phyloP scores from a whole-genome alignment of 768 basidiomycete genomes.

The Lentinula raphanica region DNA sequence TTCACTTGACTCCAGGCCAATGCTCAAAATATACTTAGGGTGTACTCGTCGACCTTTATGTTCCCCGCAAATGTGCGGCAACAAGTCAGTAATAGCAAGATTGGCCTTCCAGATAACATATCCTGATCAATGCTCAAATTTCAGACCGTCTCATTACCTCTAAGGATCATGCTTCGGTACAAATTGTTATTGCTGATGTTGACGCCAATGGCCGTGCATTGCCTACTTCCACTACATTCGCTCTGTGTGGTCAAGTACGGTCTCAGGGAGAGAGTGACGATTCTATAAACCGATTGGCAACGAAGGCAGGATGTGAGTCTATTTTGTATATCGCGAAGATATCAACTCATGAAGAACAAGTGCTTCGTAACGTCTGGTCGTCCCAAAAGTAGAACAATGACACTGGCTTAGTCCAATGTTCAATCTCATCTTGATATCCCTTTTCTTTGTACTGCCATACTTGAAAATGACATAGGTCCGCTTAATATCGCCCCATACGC shows the following conservation, averaged over 20 bases:
- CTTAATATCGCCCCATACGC: too few relatives aligned
- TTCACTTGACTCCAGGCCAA: background rate
- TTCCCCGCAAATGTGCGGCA: constrained; percentile 98
- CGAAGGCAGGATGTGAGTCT: constrained; percentile 87
- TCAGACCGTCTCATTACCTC: constrained; percentile 96
- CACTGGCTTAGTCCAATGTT: background rate
- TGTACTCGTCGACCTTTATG: constrained; percentile 99
- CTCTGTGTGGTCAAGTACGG: constrained; percentile 90
- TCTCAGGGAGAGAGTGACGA: constrained; percentile 96
- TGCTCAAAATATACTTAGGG: constrained; percentile 48
- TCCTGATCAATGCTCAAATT: constrained; percentile 7
- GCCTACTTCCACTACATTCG: constrained; percentile 82
- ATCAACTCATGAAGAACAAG: constrained; percentile 35
- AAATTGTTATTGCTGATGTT: constrained; percentile 92
- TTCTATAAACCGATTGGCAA: constrained; percentile 92
- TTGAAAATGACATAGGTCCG: background rate
- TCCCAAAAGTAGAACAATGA: constrained; percentile 74
- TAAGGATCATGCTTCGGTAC: constrained; percentile 98
- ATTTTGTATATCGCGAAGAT: background rate
- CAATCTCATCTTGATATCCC: background rate
- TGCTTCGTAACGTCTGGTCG: constrained; percentile 94
- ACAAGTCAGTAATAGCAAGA: constrained; percentile 66
- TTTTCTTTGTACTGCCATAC: background rate
- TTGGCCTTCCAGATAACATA: background rate
- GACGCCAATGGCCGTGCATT: constrained; percentile 82